Evolutionary conservation across 1,284 basidiomycete genomes (phyloP), one percentile per base, ranked within the genome.

Genomic region (Kalmanozyma brasiliensis): DNA sequence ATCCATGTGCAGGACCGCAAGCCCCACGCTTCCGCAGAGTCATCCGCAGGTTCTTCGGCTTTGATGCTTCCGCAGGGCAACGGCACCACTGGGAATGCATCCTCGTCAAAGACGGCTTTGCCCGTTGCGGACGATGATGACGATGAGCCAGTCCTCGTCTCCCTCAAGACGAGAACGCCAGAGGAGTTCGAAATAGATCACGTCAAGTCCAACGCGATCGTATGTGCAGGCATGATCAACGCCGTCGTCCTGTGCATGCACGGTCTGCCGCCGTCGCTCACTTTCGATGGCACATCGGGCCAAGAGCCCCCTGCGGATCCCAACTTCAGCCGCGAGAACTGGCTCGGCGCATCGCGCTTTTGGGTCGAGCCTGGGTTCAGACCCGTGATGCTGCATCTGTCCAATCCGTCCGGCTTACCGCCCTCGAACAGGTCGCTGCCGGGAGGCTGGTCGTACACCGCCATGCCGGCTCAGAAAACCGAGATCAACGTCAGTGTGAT

Each of bases 221-320:
- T 81, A 20, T 82, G 80, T 46, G 58, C 79, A 0, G 80, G 80
- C 13, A 37, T 78, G 35, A 59, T 82, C 29, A 45, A 60, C 19
- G 72, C 74, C 14, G 62, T 67, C 11, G 74, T 82, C 20, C 55
- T 79, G 20, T 74, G 74, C 53, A 72, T 75, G 56, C 69, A 76
- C 22, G 78, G 76, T 19, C 35, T 78, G 1, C 77, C 79, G 11
- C 66, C 52, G 8, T n/a, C 51, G 5, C 55, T 74, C 24, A 70
- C 65, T 3, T 60, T 38, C 36, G 35, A 41, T 9, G 73, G 67
- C 29, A 45, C 41, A 13, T 26, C 49, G n/a, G 42, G 49, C n/a
- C 46, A 70, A 2, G 63, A 57, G 1, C 68, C 67, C 19, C 53
- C 62, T 0, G 35, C 49, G 17, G 67, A 78, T 53, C 66, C 69